Evolutionary conservation across 805 yeast species (phyloP), one percentile per base, ranked within the genome.

Genomic region (Teunomyces gatunensis): DNA sequence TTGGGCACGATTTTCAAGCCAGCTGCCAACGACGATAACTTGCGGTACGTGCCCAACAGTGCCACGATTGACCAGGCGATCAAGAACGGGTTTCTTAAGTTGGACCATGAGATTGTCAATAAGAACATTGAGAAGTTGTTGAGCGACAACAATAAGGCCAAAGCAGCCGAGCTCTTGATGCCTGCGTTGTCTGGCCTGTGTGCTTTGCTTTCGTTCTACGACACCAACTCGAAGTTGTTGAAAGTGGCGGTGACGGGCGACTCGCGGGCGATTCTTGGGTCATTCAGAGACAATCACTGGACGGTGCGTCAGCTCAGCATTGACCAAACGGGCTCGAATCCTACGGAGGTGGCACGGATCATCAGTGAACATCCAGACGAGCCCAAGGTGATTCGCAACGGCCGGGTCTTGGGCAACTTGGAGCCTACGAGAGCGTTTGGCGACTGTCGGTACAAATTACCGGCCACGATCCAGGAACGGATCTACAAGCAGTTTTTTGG

Each of bases 341-440:
- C 86, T 21, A 80, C 85, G 2, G 99, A 94, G 68, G 96, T 87
- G 15, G 85, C 83, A 20, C 79, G 97, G 53, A 80, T 94, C 48
- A 78, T 84, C 43, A 72, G 80, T 28, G 97, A 91, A 67, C 99
- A 94, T 68, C 99, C 99, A 1, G 84, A 84, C 50, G 97, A 92
- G 67, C 86, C 89, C 29, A 82, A 84, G 44, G 96, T 85, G 39
- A 79, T 92, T 30, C 77, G 87, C 54, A 81, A 88, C 52, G 99
- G 98, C 4, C 81, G 99, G 59, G 87, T 94, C 9, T 75, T 94
- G 55, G 99, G 99, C 0, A 83, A 94, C 9, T 77, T 94, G 52
- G 98, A 94, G 67, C 99, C 99, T 11, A 82, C 96, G 0, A 77
- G 99, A 59, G 96, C 98, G 1, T 94, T 94, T 73, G 99, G 99